These are phyloP conservation scores for Plenodomus lindquistii DNA, from an alignment of 2,329 filamentous ascomycete genomes.

Conservation along the genomic window DNA sequence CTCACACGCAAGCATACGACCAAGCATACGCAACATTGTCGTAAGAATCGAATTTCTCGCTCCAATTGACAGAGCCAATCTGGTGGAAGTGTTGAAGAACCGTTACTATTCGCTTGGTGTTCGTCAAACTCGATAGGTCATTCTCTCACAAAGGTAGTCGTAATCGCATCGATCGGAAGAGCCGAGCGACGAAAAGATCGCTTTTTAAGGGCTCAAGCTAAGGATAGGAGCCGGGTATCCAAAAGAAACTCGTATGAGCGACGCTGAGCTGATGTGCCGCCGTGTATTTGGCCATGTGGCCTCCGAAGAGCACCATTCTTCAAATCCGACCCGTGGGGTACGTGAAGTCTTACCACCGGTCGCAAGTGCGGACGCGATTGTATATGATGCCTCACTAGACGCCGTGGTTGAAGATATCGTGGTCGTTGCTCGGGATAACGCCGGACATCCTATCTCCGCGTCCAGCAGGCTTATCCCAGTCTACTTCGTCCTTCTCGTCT, in stretches of 20 bases:
- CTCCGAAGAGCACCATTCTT: background rate
- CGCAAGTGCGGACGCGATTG: background rate
- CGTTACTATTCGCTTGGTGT: background rate
- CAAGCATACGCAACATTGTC: background rate
- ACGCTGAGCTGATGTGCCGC: slow-evolving; percentile 15
- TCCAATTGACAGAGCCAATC: background rate
- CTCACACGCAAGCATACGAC: background rate
- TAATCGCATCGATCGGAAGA: background rate
- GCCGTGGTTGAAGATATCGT: slow-evolving; percentile 54
- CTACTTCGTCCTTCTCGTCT: slow-evolving; percentile 47
- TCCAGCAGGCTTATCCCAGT: slow-evolving; percentile 47
- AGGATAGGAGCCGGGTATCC: slow-evolving; percentile 34
- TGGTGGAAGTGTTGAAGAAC: background rate
- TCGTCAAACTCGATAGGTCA: background rate
- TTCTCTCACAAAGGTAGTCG: background rate
- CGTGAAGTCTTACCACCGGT: background rate
- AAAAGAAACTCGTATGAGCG: slow-evolving; percentile 26
- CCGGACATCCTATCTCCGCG: slow-evolving; percentile 58
- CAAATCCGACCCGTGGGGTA: background rate
- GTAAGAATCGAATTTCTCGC: background rate
- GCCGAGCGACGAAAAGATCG: background rate
- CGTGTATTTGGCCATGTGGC: slow-evolving; percentile 15
- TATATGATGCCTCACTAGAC: slow-evolving; percentile 26
- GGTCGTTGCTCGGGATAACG: slow-evolving; percentile 50
- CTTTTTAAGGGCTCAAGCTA: background rate